Evolutionary conservation across 805 yeast genomes (phyloP), one percentile per base, ranked within the genome.

Genomic region (Pichia membranifaciens): DNA sequence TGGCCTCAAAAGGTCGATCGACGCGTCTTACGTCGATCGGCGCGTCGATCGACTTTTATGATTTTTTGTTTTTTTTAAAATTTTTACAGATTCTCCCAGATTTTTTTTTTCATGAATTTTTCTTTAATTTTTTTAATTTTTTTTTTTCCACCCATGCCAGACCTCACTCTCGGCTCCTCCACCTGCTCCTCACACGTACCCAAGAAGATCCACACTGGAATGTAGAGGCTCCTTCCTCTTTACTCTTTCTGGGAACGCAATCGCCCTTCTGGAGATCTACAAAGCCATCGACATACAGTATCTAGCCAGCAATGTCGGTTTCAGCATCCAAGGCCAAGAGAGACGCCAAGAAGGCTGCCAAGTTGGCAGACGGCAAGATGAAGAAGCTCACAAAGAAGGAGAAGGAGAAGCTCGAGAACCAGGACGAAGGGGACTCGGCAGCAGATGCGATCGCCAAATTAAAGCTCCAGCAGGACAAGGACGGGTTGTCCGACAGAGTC

Each of bases 281-380:
- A n/a, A n/a, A n/a, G n/a, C n/a, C 29, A 25, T 10, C 7, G 3
- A 21, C 9, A 29, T 13, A 18, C 42, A 44, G 29, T 10, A 25
- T 10, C 10, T 25, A n/a, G 8, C 20, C 40, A 7, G 42, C 13
- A 35, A 67, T 66, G 70, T 75, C 80, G 49, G 78, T 82, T 56
- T 91, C 98, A 48, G 82, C 96, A 56, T 89, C 97, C 18, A 91
- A 91, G 70, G 98, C 98, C 54, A 93, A 91, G 75, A 87, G 99
- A 83, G 97, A 91, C 56, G 96, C 96, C 56, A 91, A 90, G 74
- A 88, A 89, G 70, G 87, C 85, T 58, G 95, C 90, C 72, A 88
- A 90, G 71, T 85, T 84, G 58, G 95, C 87, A 51, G 87, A 86
- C 58, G 90, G 89, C 62, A 73, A 79, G 62, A 70, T 76, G 61